phyloP scores from a whole-genome alignment of 163 green algal species.

The Coccomyxa subellipsoidea region DNA sequence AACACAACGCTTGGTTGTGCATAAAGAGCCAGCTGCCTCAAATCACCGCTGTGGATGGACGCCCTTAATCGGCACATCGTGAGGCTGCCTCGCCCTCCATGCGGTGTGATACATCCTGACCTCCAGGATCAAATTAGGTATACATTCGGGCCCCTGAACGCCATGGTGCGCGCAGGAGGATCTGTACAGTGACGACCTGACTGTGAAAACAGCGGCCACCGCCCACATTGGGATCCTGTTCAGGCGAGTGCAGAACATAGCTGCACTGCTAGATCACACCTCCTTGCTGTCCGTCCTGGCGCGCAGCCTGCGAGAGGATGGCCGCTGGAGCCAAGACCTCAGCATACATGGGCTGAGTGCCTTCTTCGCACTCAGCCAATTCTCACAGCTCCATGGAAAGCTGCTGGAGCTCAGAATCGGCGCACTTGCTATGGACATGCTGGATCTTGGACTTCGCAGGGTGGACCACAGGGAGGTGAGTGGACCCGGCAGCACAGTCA shows the following conservation, averaged over 20 bases:
- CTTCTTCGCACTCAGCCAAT: not conserved
- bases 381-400: not conserved
- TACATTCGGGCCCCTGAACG: not conserved
- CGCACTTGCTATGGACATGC: not conserved
- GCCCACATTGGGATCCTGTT: not conserved
- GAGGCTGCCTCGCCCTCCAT: no score
- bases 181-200: conserved; percentile 4
- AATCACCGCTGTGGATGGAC: no score
- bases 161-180: not conserved
- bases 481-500: no score
- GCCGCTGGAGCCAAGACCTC: not conserved
- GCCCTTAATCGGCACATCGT: no score
- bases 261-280: not conserved
- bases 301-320: not conserved
- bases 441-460: not conserved
- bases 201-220: not conserved
- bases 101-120: no score
- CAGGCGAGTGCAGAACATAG: not conserved
- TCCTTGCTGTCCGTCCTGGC: not conserved
- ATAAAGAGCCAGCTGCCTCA: no score
- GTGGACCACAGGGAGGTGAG: not conserved
- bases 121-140: no score
- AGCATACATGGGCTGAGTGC: not conserved
- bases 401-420: not conserved
- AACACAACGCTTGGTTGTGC: no score